phyloP scores from a whole-genome alignment of 2,329 filamentous ascomycete species.

The Beauveria medogensis region DNA sequence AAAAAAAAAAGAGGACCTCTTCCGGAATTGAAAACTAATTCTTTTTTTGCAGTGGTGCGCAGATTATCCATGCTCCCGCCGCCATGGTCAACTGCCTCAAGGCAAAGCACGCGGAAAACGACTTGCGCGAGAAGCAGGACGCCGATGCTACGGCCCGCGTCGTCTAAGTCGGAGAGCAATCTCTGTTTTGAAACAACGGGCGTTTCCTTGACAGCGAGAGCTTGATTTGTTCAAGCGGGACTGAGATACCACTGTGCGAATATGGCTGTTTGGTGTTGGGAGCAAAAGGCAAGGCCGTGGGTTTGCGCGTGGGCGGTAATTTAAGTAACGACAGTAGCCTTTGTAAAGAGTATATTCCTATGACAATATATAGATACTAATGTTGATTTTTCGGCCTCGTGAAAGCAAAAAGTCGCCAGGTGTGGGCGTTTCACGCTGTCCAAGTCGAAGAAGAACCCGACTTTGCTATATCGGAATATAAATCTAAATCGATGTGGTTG shows the following conservation, averaged over 20 bases:
- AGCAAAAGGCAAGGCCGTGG: neutral
- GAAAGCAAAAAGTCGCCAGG: neutral
- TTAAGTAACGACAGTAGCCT: neutral
- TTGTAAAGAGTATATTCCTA: neutral
- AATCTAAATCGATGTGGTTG: too few relatives aligned
- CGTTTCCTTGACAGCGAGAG: neutral
- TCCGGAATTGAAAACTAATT: neutral
- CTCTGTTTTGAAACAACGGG: too few relatives aligned
- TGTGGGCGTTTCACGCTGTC: neutral
- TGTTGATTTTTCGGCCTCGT: too few relatives aligned
- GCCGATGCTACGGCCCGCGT: neutral
- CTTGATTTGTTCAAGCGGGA: neutral
- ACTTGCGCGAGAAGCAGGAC: slow-evolving; percentile 5
- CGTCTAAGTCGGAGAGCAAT: neutral
- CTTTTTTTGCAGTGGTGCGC: neutral
- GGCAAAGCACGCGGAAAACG: slow-evolving; percentile 2
- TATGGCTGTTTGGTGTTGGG: neutral
- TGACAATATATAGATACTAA: neutral
- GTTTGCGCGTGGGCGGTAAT: neutral
- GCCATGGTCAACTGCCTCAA: slow-evolving; percentile 6
- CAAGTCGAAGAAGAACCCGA: neutral
- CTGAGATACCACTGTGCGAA: neutral
- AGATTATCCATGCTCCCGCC: slow-evolving; percentile 1
- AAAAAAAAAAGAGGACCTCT: too few relatives aligned
- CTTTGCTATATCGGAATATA: too few relatives aligned